Conservation (phyloP, 2,329 filamentous ascomycete species). For the Talaromyces marneffei region DNA sequence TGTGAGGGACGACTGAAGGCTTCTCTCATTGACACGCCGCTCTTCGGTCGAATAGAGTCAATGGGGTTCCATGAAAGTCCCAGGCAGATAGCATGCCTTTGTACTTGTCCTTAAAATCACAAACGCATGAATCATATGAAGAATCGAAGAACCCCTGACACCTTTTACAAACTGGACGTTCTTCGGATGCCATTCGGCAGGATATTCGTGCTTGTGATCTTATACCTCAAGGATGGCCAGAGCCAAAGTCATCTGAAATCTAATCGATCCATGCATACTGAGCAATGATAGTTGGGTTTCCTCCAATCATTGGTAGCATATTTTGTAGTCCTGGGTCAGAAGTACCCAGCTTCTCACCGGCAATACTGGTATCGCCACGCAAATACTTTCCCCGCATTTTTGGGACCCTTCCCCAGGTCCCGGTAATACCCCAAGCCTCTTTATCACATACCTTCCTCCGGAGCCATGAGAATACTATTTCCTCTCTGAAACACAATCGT, state of each 20-base stretch:
- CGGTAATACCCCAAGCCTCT: neutral
- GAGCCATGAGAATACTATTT: neutral
- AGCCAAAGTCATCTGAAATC: neutral
- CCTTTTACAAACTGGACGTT: too few relatives aligned
- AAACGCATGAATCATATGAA: too few relatives aligned
- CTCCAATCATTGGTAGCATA: neutral
- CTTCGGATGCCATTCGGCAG: too few relatives aligned
- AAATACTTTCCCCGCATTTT: slow-evolving; percentile 5
- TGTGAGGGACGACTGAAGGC: neutral
- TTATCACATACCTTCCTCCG: neutral
- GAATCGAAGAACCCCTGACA: too few relatives aligned
- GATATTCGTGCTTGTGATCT: neutral
- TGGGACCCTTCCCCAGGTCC: neutral
- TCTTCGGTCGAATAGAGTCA: neutral
- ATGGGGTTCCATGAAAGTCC: neutral
- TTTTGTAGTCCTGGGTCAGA: neutral
- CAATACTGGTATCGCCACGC: neutral
- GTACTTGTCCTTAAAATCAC: neutral
- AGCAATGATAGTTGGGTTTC: neutral
- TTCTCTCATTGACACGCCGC: neutral
- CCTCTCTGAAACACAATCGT: neutral
- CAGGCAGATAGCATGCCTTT: neutral
- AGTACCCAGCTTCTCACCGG: neutral
- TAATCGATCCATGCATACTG: neutral
- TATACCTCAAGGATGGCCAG: neutral